phyloP scores from a whole-genome alignment of 2,329 filamentous ascomycete species.

The Pseudogymnoascus sp. region DNA sequence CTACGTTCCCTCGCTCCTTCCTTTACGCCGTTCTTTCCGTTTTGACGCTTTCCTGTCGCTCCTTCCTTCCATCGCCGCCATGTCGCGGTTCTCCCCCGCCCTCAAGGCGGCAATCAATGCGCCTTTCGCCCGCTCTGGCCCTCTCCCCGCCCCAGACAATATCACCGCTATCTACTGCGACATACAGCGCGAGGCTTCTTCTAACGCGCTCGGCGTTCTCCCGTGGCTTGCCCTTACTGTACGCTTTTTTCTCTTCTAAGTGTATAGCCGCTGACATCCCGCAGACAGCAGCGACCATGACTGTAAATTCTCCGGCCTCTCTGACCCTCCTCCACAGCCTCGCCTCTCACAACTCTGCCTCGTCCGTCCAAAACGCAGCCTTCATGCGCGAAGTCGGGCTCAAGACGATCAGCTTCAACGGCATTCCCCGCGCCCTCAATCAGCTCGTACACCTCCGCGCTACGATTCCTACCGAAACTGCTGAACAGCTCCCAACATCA shows the following conservation, averaged over 20 bases:
- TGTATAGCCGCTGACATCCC: slow-evolving; percentile 12
- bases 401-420: slow-evolving; percentile 74
- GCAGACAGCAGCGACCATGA: slow-evolving; percentile 73
- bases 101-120: slow-evolving; percentile 70
- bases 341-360: slow-evolving; percentile 17
- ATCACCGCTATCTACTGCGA: slow-evolving; percentile 56
- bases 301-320: slow-evolving; percentile 75
- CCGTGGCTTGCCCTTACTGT: slow-evolving; percentile 63
- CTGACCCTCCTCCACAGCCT: slow-evolving; percentile 45
- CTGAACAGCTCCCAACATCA: slow-evolving; percentile 40
- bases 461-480: slow-evolving; percentile 47
- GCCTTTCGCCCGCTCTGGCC: slow-evolving; percentile 56
- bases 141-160: slow-evolving; percentile 53
- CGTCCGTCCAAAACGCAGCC: slow-evolving; percentile 49
- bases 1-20: background rate
- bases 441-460: slow-evolving; percentile 60
- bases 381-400: slow-evolving; percentile 67
- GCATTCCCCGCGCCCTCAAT: slow-evolving; percentile 51
- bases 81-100: slow-evolving; percentile 64
- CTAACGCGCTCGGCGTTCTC: slow-evolving; percentile 52
- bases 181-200: slow-evolving; percentile 54
- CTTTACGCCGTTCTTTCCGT: background rate
- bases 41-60: background rate
- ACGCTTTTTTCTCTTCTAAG: slow-evolving; percentile 18
- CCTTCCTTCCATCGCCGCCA: slow-evolving; percentile 27